Evolutionary conservation across 768 basidiomycete species (phyloP), one percentile per base, ranked within the genome.

Genomic region (Pleurotus salmoneostramineus): DNA sequence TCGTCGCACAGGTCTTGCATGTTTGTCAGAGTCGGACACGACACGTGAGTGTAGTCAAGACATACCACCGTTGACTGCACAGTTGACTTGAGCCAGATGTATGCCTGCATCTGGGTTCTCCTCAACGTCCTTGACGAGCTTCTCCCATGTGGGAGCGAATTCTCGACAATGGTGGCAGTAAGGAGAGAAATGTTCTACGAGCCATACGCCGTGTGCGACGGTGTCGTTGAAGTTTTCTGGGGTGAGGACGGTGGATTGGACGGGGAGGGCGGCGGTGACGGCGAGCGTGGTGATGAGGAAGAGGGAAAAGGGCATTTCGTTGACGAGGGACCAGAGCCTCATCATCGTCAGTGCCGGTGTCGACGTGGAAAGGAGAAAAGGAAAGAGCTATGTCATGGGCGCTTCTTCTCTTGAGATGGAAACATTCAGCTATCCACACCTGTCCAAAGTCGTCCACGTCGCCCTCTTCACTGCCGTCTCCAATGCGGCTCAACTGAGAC

Each of bases 181-280:
- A 0, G 95, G 95, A 0, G 91, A 94, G 68, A 84, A 97, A 69
- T 91, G 88, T 64, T 96, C 93, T 50, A 96, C 75, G 58, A 95
- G 27, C 88, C 87, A 91, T 3, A 84, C 72, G n/a, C 89, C 90
- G 0, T 77, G 64, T 0, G 78, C 64, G 15, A 83, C 77, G 0
- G 81, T 75, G 11, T 73, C 57, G 7, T 79, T 66, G 68, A 93
- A 91, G 60, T 78, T 82, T 47, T 83, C 79, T 3, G 86, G 81
- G 0, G 81, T 85, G 47, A 92, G 79, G 58, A 74, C 67, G 44
- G 63, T 67, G 35, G 69, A 64, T 14, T 64, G 59, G 14, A 73
- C 69, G 4, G 79, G 75, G 0, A 72, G 66, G 5, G 78, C 74
- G 0, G 65, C 64, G 40, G 69, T 60, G 50, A 73, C 58, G 8